Evolutionary conservation across 805 yeast species (phyloP), one percentile per base, ranked within the genome.

Genomic region (Ogataea philodendri): DNA sequence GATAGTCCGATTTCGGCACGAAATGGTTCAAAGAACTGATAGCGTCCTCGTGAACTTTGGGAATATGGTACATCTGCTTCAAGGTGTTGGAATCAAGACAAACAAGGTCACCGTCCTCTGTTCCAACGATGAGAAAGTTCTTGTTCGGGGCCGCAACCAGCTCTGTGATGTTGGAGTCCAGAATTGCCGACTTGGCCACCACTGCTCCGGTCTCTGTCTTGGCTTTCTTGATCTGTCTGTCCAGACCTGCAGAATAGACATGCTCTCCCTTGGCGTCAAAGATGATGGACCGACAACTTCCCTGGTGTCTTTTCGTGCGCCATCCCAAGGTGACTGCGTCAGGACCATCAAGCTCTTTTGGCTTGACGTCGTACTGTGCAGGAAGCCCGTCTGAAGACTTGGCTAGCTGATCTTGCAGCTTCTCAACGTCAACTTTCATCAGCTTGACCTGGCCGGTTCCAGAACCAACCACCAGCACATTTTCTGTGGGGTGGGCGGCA

Each of bases 281-380:
- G 6, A 75, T 64, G 2, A 85, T 63, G 4, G 83, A 75, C 26
- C 98, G 65, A 42, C 95, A 86, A 45, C 95, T 81, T 1, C 87
- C 89, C 57, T 87, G 88, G 55, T 90, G 97, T 55, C 97, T 73
- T 51, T 76, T 84, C 0, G 97, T 89, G 37, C 81, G 75, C 98
- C 98, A 90, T 1, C 60, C 37, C 17, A 71, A 51, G 4, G 61
- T 54, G 4, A 68, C 53, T 9, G 58, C 59, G 5, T 42, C 53
- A 5, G 52, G 55, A 15, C 52, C 58, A 6, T 55, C 62, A 5
- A 45, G n/a, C 3, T 41, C 15, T 26, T 45, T 42, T 15, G 34
- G 43, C 39, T 56, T 40, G 23, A 42, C 66, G 5, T 53, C 13
- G 63, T 55, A 15, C 60, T 55, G 37, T 22, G 28, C 39, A 25